Evolutionary conservation across 116 monocot genomes (phyloP).

Genomic region (Cymodocea nodosa): DNA sequence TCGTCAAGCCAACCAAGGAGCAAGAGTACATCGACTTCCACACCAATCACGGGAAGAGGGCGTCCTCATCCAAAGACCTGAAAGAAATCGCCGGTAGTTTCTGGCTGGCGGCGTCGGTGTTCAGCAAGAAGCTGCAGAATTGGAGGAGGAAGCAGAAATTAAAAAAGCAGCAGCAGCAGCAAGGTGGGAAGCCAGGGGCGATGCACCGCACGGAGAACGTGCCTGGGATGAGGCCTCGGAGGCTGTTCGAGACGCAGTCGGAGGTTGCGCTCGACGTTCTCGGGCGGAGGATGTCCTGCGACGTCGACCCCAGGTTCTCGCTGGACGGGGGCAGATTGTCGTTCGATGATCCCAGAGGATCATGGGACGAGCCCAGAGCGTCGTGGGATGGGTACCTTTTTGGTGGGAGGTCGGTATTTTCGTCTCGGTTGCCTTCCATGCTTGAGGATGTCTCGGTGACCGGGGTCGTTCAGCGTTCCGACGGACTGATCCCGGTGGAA

Average conservation of each 20-base stretch:
- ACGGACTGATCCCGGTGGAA: slow-evolving; percentile 49
- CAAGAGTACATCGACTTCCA: slow-evolving; percentile 22
- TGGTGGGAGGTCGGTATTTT: slow-evolving; percentile 21
- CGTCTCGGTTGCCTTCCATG: slow-evolving; percentile 31
- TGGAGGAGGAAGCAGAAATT: slow-evolving; percentile 72
- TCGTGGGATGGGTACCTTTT: slow-evolving; percentile 74
- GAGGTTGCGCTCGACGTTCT: slow-evolving; percentile 8
- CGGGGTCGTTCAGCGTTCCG: slow-evolving; percentile 26
- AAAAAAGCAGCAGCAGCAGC: slow-evolving; percentile 26
- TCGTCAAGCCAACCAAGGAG: slow-evolving; percentile 41
- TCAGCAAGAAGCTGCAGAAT: slow-evolving; percentile 77
- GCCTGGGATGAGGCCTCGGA: too few relatives aligned
- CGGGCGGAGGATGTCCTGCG: slow-evolving; percentile 48
- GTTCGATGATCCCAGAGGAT: slow-evolving; percentile 47
- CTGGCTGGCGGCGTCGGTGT: slow-evolving; percentile 53
- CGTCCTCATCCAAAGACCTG: slow-evolving; percentile 30
- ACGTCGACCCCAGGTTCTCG: slow-evolving; percentile 56
- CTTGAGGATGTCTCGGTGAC: slow-evolving; percentile 34
- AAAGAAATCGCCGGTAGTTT: slow-evolving; percentile 74
- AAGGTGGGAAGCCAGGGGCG: slow-evolving; percentile 1
- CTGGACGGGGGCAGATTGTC: slow-evolving; percentile 54
- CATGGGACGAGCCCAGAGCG: slow-evolving; percentile 72
- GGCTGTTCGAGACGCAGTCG: slow-evolving; percentile 5
- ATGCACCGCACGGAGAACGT: too few relatives aligned
- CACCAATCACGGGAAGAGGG: slow-evolving; percentile 15